Base-by-base conservation (phyloP, 352 stramenopile species). In the Phytophthora boehmeriae region DNA sequence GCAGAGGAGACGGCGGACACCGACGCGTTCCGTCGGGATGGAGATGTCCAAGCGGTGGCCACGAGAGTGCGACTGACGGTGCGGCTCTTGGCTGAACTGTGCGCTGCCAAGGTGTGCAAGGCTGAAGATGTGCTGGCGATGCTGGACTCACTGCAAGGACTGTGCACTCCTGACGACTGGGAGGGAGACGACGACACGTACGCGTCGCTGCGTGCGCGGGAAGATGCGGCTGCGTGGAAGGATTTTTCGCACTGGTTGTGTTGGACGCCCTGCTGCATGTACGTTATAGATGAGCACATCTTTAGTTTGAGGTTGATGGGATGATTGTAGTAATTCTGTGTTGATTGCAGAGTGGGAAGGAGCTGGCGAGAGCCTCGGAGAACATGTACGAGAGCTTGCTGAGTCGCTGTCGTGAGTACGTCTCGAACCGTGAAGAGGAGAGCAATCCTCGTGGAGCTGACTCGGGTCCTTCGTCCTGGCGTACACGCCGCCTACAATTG, bases 181-280 rank as follows among this genome's bases (percentile, higher is more conserved):
- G 76, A 67, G 39, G 63, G 23, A 13, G 81, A 89, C 8, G 68
- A 71, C 4, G 82, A 89, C 35, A 75, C 78, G 2, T 49, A 71
- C 16, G 43, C 51, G 9, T 73, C 71, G 9, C 54, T 88, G 14
- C 59, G 78, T 17, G 59, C 57, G 2, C 63, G 68, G 3, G 82
- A 94, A 54, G 57, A 91, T 51, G 65, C 71, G 0, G 73, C 72
- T 0, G 83, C 86, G 11, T 90, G 83, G 74, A 92, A 95, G 49
- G 86, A 95, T 55, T 92, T 88, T 83, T 92, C 50, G 78, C 79
- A 1, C 75, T 74, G 2, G 59, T 92, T 34, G 84, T 93, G 41
- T 70, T 95, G 20, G 80, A 93, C 48, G 76, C 82, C 22, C 53
- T 95, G 30, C 46, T 93, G 2, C 80, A 92, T 48, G 25, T 30